Percentiles rank a stretch among this genome's conserved stretches.
Conservation (phyloP, 208 protist species). For the Ichthyophonus hoferi region DNA sequence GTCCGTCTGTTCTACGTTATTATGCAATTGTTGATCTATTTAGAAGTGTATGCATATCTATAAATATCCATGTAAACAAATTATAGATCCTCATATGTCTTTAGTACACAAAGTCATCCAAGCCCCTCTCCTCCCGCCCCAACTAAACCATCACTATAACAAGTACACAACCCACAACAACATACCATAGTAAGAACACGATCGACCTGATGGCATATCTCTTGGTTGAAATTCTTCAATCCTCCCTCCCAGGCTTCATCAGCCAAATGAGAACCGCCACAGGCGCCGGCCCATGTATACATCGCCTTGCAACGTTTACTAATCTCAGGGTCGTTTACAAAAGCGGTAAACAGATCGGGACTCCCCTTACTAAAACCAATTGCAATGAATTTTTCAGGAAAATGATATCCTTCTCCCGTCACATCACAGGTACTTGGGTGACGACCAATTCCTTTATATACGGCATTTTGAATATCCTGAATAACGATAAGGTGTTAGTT, state of each 20-base stretch:
- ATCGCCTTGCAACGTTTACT: background rate
- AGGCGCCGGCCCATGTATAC: slow-evolving; percentile 12
- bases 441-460: background rate
- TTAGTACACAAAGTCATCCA: too few species aligned
- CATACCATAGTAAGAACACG: background rate
- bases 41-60: too few species aligned
- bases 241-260: background rate
- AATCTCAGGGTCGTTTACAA: background rate
- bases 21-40: too few species aligned
- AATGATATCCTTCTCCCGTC: background rate
- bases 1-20: too few species aligned
- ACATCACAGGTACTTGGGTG: background rate
- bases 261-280: background rate
- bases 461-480: background rate
- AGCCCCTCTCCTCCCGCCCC: too few species aligned
- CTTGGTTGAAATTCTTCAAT: background rate
- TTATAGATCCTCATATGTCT: too few species aligned
- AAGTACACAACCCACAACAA: too few species aligned
- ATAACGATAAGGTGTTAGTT: too few species aligned
- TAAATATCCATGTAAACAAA: too few species aligned
- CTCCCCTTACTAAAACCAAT: slow-evolving; percentile 18
- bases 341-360: slow-evolving; percentile 2
- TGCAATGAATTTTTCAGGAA: slow-evolving; percentile 12
- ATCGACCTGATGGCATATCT: background rate
- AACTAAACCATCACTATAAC: too few species aligned